A percentile compares a stretch with the other conserved stretches of the same genome.
Conservation (phyloP, 179 eudicot species). For the Silene noctiflora region DNA sequence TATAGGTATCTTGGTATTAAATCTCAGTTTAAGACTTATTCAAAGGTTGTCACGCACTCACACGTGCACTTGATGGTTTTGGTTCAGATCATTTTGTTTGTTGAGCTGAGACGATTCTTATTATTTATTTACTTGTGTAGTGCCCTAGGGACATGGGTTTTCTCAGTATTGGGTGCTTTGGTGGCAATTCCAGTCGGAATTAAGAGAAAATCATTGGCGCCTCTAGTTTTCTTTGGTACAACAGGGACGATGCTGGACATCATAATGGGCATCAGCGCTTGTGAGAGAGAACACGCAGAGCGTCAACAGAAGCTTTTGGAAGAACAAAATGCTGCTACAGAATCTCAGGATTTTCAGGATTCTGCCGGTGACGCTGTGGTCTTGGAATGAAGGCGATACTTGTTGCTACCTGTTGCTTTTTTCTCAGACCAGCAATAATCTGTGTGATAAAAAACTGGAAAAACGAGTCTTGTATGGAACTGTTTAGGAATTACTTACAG, state of each 20-base stretch:
- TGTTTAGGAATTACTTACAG: no score
- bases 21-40: no score
- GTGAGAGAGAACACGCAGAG: constrained; percentile 95
- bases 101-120: background rate
- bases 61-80: background rate
- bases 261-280: constrained; percentile 80
- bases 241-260: constrained; percentile 98
- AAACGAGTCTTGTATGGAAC: background rate
- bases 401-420: background rate
- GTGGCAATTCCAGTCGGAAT: constrained; percentile 91
- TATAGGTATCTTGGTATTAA: no score
- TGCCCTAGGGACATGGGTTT: constrained; percentile 94
- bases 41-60: no score
- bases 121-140: constrained; percentile 35
- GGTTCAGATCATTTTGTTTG: background rate
- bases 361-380: constrained; percentile 19
- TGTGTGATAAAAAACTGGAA: background rate
- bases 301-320: constrained; percentile 84
- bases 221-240: constrained; percentile 93
- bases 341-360: constrained; percentile 15
- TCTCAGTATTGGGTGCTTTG: constrained; percentile 92
- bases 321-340: constrained; percentile 45
- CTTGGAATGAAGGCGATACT: constrained; percentile 17
- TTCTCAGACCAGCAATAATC: background rate
- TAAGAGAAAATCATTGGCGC: constrained; percentile 77